Evolutionary conservation across 805 yeast species (phyloP).

Genomic region (Metschnikowia lachancei): DNA sequence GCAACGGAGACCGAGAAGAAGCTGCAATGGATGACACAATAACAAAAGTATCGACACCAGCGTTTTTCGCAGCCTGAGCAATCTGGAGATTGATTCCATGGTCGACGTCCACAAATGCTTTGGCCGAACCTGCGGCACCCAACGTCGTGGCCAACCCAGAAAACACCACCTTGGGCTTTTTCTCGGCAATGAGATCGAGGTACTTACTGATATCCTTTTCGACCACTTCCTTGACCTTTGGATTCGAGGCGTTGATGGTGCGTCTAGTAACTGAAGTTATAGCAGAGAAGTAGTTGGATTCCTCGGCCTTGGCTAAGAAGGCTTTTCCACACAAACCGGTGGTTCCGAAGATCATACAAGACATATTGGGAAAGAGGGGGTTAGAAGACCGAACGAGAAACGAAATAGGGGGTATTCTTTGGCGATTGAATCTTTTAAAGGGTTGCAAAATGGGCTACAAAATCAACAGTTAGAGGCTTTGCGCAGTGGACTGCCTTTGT

Average conservation of each 20-base stretch:
- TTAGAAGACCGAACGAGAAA: not conserved
- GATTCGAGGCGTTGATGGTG: slow-evolving; percentile 29
- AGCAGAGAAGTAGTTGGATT: slow-evolving; percentile 34
- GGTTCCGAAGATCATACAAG: slow-evolving; percentile 51
- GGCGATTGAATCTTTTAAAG: not conserved
- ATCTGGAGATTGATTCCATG: slow-evolving; percentile 65
- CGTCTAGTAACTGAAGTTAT: slow-evolving; percentile 55
- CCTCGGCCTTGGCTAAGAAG: slow-evolving; percentile 47
- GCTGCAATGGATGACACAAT: slow-evolving; percentile 71
- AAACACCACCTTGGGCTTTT: slow-evolving; percentile 17
- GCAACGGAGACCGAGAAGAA: slow-evolving; percentile 49
- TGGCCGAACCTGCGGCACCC: slow-evolving; percentile 58
- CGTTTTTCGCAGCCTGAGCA: slow-evolving; percentile 70
- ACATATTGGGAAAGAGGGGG: slow-evolving; percentile 1
- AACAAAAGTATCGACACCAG: slow-evolving; percentile 66
- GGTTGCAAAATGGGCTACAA: too few relatives aligned
- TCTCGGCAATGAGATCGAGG: slow-evolving; percentile 28
- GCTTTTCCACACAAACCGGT: slow-evolving; percentile 75
- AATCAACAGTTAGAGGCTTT: too few relatives aligned
- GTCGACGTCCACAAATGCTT: slow-evolving; percentile 68
- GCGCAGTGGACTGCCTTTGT: too few relatives aligned
- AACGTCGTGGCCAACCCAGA: slow-evolving; percentile 20
- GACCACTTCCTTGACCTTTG: slow-evolving; percentile 39
- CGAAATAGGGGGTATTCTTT: not conserved
- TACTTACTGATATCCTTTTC: slow-evolving; percentile 51